Evolutionary conservation across 164 flowering plant species (phyloP), one percentile per base, ranked within the genome.

Genomic region (Chloranthus sessilifolius): DNA sequence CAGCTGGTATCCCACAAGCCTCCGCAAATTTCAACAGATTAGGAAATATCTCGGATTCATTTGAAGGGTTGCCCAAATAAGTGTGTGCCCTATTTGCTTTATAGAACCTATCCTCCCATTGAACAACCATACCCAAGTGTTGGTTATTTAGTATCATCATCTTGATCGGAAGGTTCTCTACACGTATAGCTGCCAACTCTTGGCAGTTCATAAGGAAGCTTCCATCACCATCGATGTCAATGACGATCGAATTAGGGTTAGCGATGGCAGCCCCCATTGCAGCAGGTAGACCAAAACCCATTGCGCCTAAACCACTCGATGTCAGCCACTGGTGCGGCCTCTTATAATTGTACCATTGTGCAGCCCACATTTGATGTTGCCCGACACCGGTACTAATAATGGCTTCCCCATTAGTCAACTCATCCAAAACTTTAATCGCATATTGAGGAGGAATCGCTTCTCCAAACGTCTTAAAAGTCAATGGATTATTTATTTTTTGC

Each of bases 331-430:
- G 87, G 2, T 80, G 63, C 15, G 83, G 80, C 31, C 61, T 68
- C 45, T 45, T 68, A 24, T 71, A 78, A 47, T 70, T 72, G 72
- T 76, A 81, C 52, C 57, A 80, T 47, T 77, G 86, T 12, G 83
- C 81, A 55, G 79, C 77, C 86, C 83, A 80, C 86, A 77, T 80
- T 52, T 80, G 86, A 56, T 80, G 86, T 55, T 80, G 86, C 33
- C 83, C 79, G 10, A 80, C 86, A 26, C 83, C 86, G 17, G 83
- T 77, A 41, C 69, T 75, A 24, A 80, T 53, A 29, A 80, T 65
- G 0, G 86, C 86, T 26, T 63, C 51, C 5, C 86, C 79, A 47
- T 63, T 34, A 0, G 81, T 77, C 40, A 77, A 25, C 25, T 80
- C 81, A 41, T 73, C 76, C 36, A 80, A 70, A 21, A 73, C 36